Base-by-base conservation (phyloP, 1,284 basidiomycete species). In the Pholiota adiposa region DNA sequence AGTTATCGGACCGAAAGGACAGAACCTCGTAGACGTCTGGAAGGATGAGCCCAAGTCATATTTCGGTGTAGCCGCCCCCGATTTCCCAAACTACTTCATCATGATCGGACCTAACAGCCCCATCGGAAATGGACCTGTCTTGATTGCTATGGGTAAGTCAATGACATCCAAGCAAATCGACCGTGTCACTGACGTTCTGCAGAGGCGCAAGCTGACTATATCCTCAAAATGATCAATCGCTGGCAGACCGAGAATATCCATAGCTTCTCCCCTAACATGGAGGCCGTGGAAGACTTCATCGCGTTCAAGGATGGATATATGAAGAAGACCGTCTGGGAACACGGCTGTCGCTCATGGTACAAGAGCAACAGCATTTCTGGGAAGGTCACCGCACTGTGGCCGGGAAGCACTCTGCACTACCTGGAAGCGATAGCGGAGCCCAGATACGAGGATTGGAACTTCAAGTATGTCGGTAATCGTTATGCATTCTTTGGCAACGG, bases 61-160 rank as follows among this genome's bases (percentile, higher is more conserved):
- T 59, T 62, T 75, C 31, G 72, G 71, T 6, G 43, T 75, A 36
- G 70, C 66, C 2, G 69, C 67, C 2, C 59, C 69, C 11, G 71
- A 67, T 0, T 73, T 72, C 56, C 73, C 73, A 2, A 74, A 74
- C 38, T 74, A 74, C 58, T 70, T 75, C 56, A 64, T 66, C 34
- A 60, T 70, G 16, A 54, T 70, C 38, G 72, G 73, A 5, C 74
- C 74, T 5, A 75, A 71, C 52, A 74, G 70, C 61, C 72, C 73
- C 0, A 62, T 75, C n/a, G 72, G 72, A 38, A 75, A 73, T 54
- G 73, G 73, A 0, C 71, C 74, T 3, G 61, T 75, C 16, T 57
- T 75, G 27, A 58, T 58, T 41, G 66, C 51, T 4, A 56, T 74
- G 7, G 73, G 73, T 73, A 25, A 25, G 16, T 23, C 25, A 23